Evolutionary conservation across 1,284 basidiomycete species (phyloP), one percentile per base, ranked within the genome.

Genomic region (Tilletia indica): DNA sequence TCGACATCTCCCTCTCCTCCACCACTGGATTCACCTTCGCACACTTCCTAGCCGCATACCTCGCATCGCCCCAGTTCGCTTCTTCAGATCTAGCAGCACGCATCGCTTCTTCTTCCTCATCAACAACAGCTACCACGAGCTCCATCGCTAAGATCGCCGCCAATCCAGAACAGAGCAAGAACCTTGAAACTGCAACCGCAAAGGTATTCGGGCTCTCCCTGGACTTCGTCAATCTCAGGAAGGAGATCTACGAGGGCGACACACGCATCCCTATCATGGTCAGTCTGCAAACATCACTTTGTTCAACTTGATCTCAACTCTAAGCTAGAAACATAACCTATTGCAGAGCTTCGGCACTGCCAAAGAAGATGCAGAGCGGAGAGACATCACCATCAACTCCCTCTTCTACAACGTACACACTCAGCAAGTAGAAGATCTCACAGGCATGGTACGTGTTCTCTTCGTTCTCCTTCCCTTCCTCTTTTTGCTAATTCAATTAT

Each of bases 111-210:
- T n/a, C 38, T 36, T 21, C 68, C 31, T 12, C 2, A 25, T 34
- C 58, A n/a, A 45, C 48, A 14, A 12, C 45, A 48, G 51, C 25
- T 34, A 12, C 42, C 11, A 14, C 12, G 19, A 77, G 81, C 38
- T 79, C 80, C 48, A 86, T 89, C 14, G 87, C 91, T 31, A 93
- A 91, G 81, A 94, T 99, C 72, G 93, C 92, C 69, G 91, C 91
- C 74, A 98, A 99, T 80, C 96, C 97, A 0, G 93, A 96, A 66
- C 97, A 99, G 86, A 96, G 93, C 70, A 99, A 99, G 85, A 97
- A 98, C 85, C 88, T 99, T 47, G 96, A 99, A 86, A 98, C 97
- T 0, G 96, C 94, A 0, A 92, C 91, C n/a, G 92, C 94, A 42
- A 89, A 89, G 42, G 87, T 99, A 36, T 87, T 94, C 67, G 94